A percentile compares a stretch with the other conserved stretches of the same genome.
Conservation (phyloP, 495 filamentous ascomycete species). For the Neurospora pannonica region DNA sequence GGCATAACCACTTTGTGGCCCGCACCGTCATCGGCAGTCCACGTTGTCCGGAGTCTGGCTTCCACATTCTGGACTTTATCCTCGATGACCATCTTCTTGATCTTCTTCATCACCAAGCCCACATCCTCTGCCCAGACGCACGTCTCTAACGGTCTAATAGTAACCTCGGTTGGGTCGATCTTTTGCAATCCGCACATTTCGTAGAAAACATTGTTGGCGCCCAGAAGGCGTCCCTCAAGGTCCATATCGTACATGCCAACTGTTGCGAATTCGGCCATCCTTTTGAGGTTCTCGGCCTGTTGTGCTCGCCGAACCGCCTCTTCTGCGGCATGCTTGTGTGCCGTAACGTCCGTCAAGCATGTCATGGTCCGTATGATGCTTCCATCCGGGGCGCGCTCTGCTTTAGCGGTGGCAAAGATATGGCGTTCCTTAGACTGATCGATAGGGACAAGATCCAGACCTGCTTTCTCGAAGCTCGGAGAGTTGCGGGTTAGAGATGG, state of each 20-base stretch:
- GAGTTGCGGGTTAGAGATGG: conserved; percentile 24
- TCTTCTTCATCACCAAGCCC: conserved; percentile 13
- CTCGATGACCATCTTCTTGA: conserved; percentile 18
- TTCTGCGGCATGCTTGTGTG: conserved; percentile 31
- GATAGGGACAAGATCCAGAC: conserved; percentile 22
- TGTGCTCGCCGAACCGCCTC: conserved; percentile 34
- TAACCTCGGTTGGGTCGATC: conserved; percentile 19
- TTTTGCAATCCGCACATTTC: conserved; percentile 32
- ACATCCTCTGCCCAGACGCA: conserved; percentile 25
- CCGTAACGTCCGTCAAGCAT: conserved; percentile 37
- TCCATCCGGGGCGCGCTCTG: conserved; percentile 28
- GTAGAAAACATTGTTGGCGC: conserved; percentile 36
- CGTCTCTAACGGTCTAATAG: conserved; percentile 27
- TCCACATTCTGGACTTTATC: conserved; percentile 24
- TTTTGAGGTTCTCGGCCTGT: conserved; percentile 38
- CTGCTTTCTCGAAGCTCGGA: conserved; percentile 34
- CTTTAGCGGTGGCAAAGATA: conserved; percentile 29
- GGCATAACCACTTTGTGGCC: conserved; percentile 21
- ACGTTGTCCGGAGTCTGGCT: conserved; percentile 24
- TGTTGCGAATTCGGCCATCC: conserved; percentile 38
- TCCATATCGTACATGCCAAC: conserved; percentile 41
- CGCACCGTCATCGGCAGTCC: conserved; percentile 20
- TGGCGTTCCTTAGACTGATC: conserved; percentile 26
- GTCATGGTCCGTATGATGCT: conserved; percentile 30
- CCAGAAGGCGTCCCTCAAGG: conserved; percentile 30